Evolutionary conservation across 257 asterid species (phyloP).

Genomic region (Thymus quinquecostatus): DNA sequence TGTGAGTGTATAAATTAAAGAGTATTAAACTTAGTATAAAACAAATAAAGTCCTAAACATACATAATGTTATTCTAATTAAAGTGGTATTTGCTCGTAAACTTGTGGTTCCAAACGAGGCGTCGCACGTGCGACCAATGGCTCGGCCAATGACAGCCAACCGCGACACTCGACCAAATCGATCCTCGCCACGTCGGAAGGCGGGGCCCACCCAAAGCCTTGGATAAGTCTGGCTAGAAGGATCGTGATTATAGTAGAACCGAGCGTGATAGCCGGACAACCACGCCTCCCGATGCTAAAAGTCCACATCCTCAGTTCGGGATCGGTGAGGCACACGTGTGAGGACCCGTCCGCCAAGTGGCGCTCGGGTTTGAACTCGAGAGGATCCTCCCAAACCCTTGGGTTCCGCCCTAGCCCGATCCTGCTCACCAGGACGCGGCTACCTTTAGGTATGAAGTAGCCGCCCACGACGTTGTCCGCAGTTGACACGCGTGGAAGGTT

Average conservation of each 20-base stretch:
- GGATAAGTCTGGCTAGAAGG: slow-evolving; percentile 31
- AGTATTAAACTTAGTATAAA: too few species aligned
- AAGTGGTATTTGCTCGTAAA: too few species aligned
- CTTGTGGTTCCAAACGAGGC: slow-evolving; percentile 26
- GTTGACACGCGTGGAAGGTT: slow-evolving; percentile 31
- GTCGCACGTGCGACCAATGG: slow-evolving; percentile 25
- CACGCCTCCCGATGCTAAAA: slow-evolving; percentile 41
- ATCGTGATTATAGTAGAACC: slow-evolving; percentile 28
- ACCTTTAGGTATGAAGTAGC: slow-evolving; percentile 40
- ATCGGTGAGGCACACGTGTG: slow-evolving; percentile 17
- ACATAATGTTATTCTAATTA: too few species aligned
- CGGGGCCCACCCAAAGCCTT: background rate
- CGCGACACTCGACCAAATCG: slow-evolving; percentile 4
- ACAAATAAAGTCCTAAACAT: too few species aligned
- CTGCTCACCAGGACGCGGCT: slow-evolving; percentile 39
- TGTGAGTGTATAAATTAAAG: too few species aligned
- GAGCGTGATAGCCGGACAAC: slow-evolving; percentile 28
- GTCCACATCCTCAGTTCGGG: slow-evolving; percentile 27
- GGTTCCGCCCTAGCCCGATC: slow-evolving; percentile 39
- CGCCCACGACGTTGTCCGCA: slow-evolving; percentile 17
- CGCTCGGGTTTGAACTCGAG: slow-evolving; percentile 33
- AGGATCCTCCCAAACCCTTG: slow-evolving; percentile 39
- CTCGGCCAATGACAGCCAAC: background rate
- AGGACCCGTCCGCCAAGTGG: slow-evolving; percentile 13
- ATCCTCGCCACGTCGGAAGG: background rate